Percentiles rank a stretch among this genome's conserved stretches.
phyloP scores from a whole-genome alignment of 345 rosid genomes.

The Psidium friedrichsthalianum region DNA sequence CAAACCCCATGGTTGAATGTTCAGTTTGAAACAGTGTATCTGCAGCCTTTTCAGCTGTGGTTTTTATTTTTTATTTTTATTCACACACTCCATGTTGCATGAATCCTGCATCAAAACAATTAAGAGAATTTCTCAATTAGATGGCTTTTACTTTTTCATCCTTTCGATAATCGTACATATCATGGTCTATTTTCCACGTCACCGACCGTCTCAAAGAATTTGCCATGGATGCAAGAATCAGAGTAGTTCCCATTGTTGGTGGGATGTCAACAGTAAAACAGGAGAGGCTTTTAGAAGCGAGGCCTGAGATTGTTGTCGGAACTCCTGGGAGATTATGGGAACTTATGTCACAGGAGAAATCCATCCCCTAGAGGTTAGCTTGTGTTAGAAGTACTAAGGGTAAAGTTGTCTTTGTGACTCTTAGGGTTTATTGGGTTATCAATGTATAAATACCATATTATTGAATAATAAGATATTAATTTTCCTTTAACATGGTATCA shows the following conservation, averaged over 20 bases:
- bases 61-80: background rate
- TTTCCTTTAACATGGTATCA: no score
- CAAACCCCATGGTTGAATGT: no score
- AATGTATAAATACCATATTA: no score
- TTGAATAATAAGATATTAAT: no score
- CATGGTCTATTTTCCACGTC: slow-evolving; percentile 33
- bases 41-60: background rate
- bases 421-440: no score
- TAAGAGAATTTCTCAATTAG: background rate
- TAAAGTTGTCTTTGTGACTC: no score
- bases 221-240: slow-evolving; percentile 44
- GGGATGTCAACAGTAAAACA: slow-evolving; percentile 92
- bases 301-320: slow-evolving; percentile 88
- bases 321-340: slow-evolving; percentile 99
- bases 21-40: background rate
- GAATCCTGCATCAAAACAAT: background rate
- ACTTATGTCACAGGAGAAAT: slow-evolving; percentile 83
- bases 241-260: slow-evolving; percentile 86
- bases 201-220: slow-evolving; percentile 74
- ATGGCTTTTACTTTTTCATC: background rate
- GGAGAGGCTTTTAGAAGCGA: slow-evolving; percentile 68
- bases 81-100: no score
- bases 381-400: no score
- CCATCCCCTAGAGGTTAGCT: slow-evolving; percentile 80
- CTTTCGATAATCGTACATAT: background rate